phyloP scores from a whole-genome alignment of 73 alveolate genomes.

The Tetrahymena borealis region DNA sequence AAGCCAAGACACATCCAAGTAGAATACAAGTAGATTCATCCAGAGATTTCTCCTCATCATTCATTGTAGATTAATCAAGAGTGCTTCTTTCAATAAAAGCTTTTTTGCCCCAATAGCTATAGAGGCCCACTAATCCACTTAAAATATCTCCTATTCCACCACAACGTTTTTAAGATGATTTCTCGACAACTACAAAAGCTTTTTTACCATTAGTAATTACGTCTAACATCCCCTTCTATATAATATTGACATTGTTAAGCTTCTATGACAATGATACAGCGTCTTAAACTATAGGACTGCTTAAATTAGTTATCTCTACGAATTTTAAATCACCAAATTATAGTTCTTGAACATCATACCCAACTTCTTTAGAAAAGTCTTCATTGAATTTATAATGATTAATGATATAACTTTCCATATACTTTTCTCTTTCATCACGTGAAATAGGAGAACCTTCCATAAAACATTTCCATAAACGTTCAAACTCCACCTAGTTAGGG shows the following conservation, averaged over 20 bases:
- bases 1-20: slow-evolving; percentile 27
- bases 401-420: slow-evolving; percentile 18
- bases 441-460: slow-evolving; percentile 42
- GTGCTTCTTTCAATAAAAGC: neutral
- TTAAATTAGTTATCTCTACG: neutral
- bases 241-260: slow-evolving; percentile 53
- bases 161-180: slow-evolving; percentile 82
- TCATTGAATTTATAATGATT: slow-evolving; percentile 27
- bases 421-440: slow-evolving; percentile 44
- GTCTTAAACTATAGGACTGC: slow-evolving; percentile 13
- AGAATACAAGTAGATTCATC: slow-evolving; percentile 58
- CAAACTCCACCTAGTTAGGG: slow-evolving; percentile 88
- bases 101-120: slow-evolving; percentile 47
- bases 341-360: no score
- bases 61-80: neutral
- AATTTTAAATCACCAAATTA: slow-evolving; percentile 22
- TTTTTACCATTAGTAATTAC: slow-evolving; percentile 84
- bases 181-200: slow-evolving; percentile 49
- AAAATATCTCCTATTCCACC: slow-evolving; percentile 98
- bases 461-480: slow-evolving; percentile 57
- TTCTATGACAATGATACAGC: slow-evolving; percentile 51
- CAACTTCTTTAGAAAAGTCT: slow-evolving; percentile 30
- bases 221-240: slow-evolving; percentile 85
- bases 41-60: slow-evolving; percentile 39
- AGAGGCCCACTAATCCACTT: slow-evolving; percentile 75